These are phyloP conservation scores for Microbotryomycetes sp. DNA, from an alignment of 1,284 basidiomycete genomes.

Conservation along the genomic window DNA sequence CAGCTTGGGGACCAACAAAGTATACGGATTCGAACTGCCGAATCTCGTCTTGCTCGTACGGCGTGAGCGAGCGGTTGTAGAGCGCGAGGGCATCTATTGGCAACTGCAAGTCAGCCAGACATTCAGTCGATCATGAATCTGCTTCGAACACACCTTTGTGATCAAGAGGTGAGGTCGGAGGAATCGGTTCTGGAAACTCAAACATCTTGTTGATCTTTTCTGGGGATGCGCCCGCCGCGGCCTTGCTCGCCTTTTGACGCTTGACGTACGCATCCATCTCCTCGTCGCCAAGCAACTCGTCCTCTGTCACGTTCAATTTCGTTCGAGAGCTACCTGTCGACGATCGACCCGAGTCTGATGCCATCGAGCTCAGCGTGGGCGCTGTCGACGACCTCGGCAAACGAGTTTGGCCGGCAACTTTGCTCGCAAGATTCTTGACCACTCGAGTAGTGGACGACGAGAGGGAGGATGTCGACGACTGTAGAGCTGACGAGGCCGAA, in stretches of 20 bases:
- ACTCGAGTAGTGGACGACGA: constrained; percentile 22
- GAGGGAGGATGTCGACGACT: neutral
- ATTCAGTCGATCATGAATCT: too few species aligned
- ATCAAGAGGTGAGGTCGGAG: constrained; percentile 59
- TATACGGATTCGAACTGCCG: constrained; percentile 79
- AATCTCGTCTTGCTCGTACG: constrained; percentile 84
- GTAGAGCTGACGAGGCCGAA: neutral
- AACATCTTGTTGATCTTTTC: constrained; percentile 82
- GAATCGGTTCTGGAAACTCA: constrained; percentile 82
- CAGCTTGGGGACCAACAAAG: constrained; percentile 68
- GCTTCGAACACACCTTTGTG: constrained; percentile 60
- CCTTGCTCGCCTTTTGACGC: constrained; percentile 78
- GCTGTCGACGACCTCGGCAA: constrained; percentile 32
- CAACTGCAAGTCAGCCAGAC: too few species aligned
- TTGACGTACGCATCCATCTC: constrained; percentile 95
- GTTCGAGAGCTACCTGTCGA: constrained; percentile 28
- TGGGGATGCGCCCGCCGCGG: constrained; percentile 68
- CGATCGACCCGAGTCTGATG: constrained; percentile 22
- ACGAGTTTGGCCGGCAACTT: constrained; percentile 32
- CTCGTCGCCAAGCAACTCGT: constrained; percentile 83
- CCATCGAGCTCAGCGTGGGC: constrained; percentile 13
- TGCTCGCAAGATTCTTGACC: constrained; percentile 26
- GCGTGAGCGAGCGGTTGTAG: constrained; percentile 42
- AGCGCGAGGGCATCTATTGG: constrained; percentile 40
- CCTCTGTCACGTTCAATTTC: constrained; percentile 52